These are phyloP conservation scores for Discostella pseudostelligera DNA, from an alignment of 108 stramenopile genomes.

Conservation along the genomic window DNA sequence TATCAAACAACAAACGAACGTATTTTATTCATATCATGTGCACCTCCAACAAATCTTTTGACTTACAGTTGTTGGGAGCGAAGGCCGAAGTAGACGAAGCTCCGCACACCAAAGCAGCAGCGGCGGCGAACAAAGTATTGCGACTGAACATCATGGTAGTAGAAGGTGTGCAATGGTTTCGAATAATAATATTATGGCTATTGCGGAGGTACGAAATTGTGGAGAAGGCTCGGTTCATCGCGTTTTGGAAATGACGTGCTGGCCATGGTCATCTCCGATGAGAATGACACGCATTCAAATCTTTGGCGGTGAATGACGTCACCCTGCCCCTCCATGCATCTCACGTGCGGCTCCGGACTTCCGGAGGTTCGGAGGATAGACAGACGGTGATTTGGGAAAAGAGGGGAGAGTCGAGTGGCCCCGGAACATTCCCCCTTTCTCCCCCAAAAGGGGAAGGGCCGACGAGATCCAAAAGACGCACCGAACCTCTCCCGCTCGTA, in stretches of 20 bases:
- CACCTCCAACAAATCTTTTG: neutral
- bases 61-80: slow-evolving; percentile 42
- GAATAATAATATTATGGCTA: neutral
- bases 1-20: too few relatives aligned
- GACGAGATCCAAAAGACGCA: too few relatives aligned
- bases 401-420: too few relatives aligned
- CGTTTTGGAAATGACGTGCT: neutral
- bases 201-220: slow-evolving; percentile 1
- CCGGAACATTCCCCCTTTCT: too few relatives aligned
- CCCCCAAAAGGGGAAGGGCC: too few relatives aligned
- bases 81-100: slow-evolving; percentile 40
- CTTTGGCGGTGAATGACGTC: neutral
- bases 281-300: neutral
- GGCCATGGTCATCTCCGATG: slow-evolving; percentile 2
- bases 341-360: too few relatives aligned
- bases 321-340: neutral
- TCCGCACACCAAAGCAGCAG: slow-evolving; percentile 33
- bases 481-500: too few relatives aligned
- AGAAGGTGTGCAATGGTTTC: slow-evolving; percentile 2
- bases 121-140: slow-evolving; percentile 38
- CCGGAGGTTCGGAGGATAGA: too few relatives aligned
- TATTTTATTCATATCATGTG: too few relatives aligned
- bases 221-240: neutral
- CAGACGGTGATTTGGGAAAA: too few relatives aligned
- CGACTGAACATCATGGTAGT: slow-evolving; percentile 40